Percentiles rank a stretch among this genome's conserved stretches.
phyloP scores from a whole-genome alignment of 1,139 yeast species.

The Saccharomyces pastorianus region DNA sequence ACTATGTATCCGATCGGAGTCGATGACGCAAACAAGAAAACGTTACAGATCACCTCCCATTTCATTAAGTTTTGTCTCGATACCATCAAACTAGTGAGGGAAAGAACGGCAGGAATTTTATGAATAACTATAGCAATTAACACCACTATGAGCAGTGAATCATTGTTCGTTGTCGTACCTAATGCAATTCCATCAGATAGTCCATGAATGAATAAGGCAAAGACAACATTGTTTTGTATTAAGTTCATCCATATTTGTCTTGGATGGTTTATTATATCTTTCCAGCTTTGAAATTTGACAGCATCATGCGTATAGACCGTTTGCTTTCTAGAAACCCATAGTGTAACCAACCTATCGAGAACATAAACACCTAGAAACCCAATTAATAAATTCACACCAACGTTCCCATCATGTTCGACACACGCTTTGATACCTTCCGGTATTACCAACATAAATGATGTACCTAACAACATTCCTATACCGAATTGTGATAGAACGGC shows the following conservation, averaged over 20 bases:
- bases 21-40: conserved; percentile 29
- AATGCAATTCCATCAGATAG: conserved; percentile 58
- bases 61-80: conserved; percentile 27
- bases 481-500: conserved; percentile 39
- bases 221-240: conserved; percentile 38
- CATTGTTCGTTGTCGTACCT: conserved; percentile 44
- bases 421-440: conserved; percentile 52
- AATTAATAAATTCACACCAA: conserved; percentile 26
- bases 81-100: conserved; percentile 38
- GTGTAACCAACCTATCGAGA: conserved; percentile 20
- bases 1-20: conserved; percentile 30
- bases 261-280: conserved; percentile 19
- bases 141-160: conserved; percentile 39
- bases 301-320: conserved; percentile 3
- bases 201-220: conserved; percentile 54
- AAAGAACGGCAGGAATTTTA: conserved; percentile 57
- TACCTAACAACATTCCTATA: conserved; percentile 50
- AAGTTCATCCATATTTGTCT: conserved; percentile 17
- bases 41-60: conserved; percentile 25
- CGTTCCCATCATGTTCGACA: conserved; percentile 29
- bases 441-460: conserved; percentile 47
- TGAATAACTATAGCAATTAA: conserved; percentile 50
- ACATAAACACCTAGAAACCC: conserved; percentile 29
- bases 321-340: not conserved
- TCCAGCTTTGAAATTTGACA: conserved; percentile 7